Base-by-base conservation (phyloP, 169 alveolate genomes). In the Condylostoma magnum region DNA sequence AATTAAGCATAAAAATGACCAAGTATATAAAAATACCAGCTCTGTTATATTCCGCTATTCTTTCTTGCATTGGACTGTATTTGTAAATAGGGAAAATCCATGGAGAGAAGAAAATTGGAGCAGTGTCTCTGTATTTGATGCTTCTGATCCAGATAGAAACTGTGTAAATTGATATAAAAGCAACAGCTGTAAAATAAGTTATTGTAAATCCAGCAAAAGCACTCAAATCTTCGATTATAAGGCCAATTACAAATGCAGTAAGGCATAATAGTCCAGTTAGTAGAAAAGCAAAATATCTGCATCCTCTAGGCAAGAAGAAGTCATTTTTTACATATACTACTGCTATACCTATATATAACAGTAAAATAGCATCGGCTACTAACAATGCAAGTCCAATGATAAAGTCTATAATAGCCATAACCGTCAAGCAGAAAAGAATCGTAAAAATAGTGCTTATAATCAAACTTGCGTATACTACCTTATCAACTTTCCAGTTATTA, bases 31-130 rank as follows among this genome's bases (percentile, higher is more conserved):
- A n/a, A 5, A 69, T 51, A 25, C 75, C 48, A 0, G 80, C 71
- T 2, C 25, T 15, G 51, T 77, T 76, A 31, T 65, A 55, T 25
- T 50, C 30, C 15, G 50, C 71, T 25, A 85, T 63, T 33, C 69
- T 63, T n/a, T 80, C 71, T 31, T 68, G 66, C 38, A 50, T 60
- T 2, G 87, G 69, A 30, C 70, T 55, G 54, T 81, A 85, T 28
- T 63, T 81, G 52, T 57, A 85, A 5, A 80, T 69, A 30, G 92
- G 92, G 81, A 81, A 81, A 2, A 85, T 33, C 85, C 85, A 80
- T n/a, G 92, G 84, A 0, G 87, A 77, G 55, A 60, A 77, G 48
- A 80, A 81, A n/a, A 85, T 47, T 15, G 92, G 92, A n/a, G 18
- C n/a, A 1, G 18, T 38, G 8, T 18, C 57, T 12, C 6, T n/a